Evolutionary conservation across 805 yeast species (phyloP).

Genomic region (Schwanniomyces polymorphus): DNA sequence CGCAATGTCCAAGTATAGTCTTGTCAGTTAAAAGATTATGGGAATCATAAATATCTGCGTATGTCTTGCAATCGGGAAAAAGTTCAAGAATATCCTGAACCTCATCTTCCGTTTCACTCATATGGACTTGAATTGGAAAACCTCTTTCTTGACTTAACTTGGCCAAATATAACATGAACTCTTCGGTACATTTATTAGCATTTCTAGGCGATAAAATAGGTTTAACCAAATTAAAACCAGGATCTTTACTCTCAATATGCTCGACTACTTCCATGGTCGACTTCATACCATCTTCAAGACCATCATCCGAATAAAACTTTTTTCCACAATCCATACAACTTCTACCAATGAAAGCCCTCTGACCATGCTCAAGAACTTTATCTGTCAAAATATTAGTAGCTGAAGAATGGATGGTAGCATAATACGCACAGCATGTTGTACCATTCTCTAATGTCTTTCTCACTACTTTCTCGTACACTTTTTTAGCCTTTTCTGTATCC

Average conservation of each 20-base stretch:
- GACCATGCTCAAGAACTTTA: slow-evolving; percentile 43
- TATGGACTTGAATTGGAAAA: slow-evolving; percentile 1
- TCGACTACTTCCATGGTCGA: background rate
- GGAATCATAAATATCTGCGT: background rate
- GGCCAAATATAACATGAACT: slow-evolving; percentile 1
- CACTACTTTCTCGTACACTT: slow-evolving; percentile 63
- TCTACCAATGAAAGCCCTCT: slow-evolving; percentile 1
- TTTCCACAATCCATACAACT: slow-evolving; percentile 1
- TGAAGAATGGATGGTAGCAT: slow-evolving; percentile 74
- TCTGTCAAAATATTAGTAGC: slow-evolving; percentile 72
- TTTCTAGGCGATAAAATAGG: background rate
- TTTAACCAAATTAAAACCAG: background rate
- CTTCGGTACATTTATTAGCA: slow-evolving; percentile 1
- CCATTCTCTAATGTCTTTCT: slow-evolving; percentile 66
- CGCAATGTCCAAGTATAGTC: slow-evolving; percentile 2
- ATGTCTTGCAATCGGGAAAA: slow-evolving; percentile 1
- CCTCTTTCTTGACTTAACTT: background rate
- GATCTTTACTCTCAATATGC: background rate
- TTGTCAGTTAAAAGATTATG: slow-evolving; percentile 1
- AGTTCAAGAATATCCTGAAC: background rate
- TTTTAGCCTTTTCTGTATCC: slow-evolving; percentile 49
- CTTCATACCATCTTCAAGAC: background rate
- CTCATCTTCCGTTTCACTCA: slow-evolving; percentile 2
- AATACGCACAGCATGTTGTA: slow-evolving; percentile 84
- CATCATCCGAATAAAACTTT: background rate